Conservation (phyloP, 306 rosid species). For the Abrus pulchellus region DNA sequence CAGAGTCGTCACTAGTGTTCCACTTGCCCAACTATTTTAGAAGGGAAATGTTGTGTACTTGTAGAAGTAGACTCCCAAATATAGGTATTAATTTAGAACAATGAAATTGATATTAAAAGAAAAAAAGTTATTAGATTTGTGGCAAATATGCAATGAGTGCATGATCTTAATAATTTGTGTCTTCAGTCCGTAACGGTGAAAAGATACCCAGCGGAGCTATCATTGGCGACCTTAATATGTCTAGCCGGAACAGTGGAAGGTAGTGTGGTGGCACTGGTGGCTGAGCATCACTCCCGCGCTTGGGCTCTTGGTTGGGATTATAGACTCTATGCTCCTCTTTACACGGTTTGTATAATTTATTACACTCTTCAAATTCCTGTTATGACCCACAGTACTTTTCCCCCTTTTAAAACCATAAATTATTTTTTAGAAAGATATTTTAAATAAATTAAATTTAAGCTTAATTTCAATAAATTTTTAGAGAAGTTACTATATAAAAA, state of each 20-base stretch:
- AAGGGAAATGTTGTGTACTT: too few species aligned
- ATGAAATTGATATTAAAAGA: too few species aligned
- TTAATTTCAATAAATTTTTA: too few species aligned
- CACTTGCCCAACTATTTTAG: too few species aligned
- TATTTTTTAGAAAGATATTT: too few species aligned
- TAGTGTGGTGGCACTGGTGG: conserved; percentile 57
- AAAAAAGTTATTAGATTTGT: background rate
- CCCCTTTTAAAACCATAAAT: too few species aligned
- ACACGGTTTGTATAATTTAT: conserved; percentile 54
- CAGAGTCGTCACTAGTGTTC: too few species aligned
- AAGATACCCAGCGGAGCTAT: conserved; percentile 68
- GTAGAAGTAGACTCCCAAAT: too few species aligned
- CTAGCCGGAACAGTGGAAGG: conserved; percentile 56
- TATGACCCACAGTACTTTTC: too few species aligned
- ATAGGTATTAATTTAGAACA: too few species aligned
- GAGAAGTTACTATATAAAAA: too few species aligned
- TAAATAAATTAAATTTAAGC: too few species aligned
- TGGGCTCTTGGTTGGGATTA: conserved; percentile 75
- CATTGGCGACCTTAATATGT: conserved; percentile 72
- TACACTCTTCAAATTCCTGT: background rate
- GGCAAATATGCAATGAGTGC: background rate
- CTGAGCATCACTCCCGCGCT: conserved; percentile 57
- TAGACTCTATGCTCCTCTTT: conserved; percentile 69
- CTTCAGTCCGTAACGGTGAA: conserved; percentile 64
- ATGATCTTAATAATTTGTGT: background rate